phyloP scores from a whole-genome alignment of 805 yeast genomes.

The Candida quercuum region DNA sequence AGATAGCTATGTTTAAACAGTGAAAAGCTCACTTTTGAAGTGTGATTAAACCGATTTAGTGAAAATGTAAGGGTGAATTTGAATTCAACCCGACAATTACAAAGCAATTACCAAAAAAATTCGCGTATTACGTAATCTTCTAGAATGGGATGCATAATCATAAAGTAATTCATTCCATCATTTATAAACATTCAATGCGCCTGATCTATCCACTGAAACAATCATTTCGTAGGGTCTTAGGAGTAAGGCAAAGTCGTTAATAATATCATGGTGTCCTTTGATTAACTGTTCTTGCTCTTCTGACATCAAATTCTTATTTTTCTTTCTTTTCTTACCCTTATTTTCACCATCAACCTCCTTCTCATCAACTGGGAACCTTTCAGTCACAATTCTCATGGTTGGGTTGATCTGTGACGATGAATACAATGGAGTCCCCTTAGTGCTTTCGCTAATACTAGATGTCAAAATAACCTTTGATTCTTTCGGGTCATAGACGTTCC shows the following conservation, averaged over 20 bases:
- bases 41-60: too few species aligned
- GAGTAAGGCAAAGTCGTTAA: conserved; percentile 43
- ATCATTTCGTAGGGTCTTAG: conserved; percentile 53
- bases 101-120: conserved; percentile 12
- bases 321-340: conserved; percentile 12
- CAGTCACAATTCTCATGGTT: conserved; percentile 35
- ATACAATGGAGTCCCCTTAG: conserved; percentile 1
- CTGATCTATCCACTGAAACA: conserved; percentile 62
- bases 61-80: neutral
- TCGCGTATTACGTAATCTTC: neutral
- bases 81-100: conserved; percentile 2
- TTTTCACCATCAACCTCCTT: conserved; percentile 10
- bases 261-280: conserved; percentile 44
- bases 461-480: conserved; percentile 27
- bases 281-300: conserved; percentile 39
- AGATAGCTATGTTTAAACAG: neutral
- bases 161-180: too few species aligned
- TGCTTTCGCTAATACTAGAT: neutral
- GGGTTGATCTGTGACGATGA: conserved; percentile 32
- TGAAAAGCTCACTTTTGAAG: too few species aligned
- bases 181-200: conserved; percentile 55
- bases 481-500: conserved; percentile 32
- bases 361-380: too few species aligned
- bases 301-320: conserved; percentile 32
- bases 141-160: neutral